Conservation (phyloP, 306 rosid species). For the Fragaria nilgerrensis region DNA sequence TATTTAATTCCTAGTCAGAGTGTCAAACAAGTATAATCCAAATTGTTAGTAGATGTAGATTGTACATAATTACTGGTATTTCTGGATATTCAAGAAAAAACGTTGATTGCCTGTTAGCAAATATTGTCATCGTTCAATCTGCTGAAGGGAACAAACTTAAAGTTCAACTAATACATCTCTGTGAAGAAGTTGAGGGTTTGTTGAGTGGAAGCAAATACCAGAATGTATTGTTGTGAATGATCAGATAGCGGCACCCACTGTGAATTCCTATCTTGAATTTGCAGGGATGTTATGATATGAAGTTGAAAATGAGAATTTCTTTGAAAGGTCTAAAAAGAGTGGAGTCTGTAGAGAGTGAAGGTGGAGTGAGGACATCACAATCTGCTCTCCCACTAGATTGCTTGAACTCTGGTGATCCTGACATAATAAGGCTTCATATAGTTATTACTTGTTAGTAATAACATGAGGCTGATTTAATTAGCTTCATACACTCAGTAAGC, state of each 20-base stretch:
- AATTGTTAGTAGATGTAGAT: too few relatives aligned
- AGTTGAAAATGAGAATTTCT: background rate
- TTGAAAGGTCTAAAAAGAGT: background rate
- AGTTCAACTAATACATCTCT: background rate
- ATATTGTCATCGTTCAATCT: background rate
- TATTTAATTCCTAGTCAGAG: too few relatives aligned
- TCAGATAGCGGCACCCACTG: background rate
- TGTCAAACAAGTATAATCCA: background rate
- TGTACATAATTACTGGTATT: background rate
- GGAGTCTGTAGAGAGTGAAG: background rate
- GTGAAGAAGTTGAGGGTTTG: slow-evolving; percentile 7
- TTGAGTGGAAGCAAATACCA: background rate
- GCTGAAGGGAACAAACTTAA: background rate
- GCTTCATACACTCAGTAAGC: background rate
- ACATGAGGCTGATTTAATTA: background rate
- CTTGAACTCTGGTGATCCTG: slow-evolving; percentile 1
- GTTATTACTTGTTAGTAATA: background rate
- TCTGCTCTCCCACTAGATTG: background rate
- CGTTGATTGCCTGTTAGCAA: background rate
- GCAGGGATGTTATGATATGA: background rate
- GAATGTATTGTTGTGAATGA: slow-evolving; percentile 9
- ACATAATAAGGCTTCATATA: background rate
- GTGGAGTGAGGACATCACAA: background rate
- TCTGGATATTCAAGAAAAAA: background rate
- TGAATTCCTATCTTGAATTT: background rate